Evolutionary conservation across 169 alveolate genomes (phyloP), one percentile per base, ranked within the genome.

Genomic region (Theileria annulata): DNA sequence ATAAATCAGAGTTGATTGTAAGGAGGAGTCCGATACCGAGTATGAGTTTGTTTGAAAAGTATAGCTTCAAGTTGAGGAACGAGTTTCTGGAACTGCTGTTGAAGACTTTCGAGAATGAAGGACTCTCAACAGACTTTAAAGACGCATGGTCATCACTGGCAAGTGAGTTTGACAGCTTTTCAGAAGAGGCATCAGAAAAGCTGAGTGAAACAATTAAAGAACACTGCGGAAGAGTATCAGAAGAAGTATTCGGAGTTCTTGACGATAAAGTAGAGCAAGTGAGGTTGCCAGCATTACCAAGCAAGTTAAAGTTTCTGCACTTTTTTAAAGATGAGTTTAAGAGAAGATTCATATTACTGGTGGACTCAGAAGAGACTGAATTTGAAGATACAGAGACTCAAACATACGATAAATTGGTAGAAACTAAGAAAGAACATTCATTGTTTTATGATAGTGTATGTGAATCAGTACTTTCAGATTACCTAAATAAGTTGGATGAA

Each of bases 231-330:
- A 33, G 73, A n/a, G 67, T 54, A 2, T 37, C 75, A 28, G 56
- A 67, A 19, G 30, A 21, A 10, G 72, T 79, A 23, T 35, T 59
- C 19, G 58, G 62, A 51, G 33, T 21, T 21, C 63, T 79, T 31
- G 60, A 67, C 28, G 70, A 56, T 12, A 42, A 47, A 30, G 25
- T 69, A n/a, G 79, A 47, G 28, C 60, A 49, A n/a, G 56, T 79
- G 23, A 69, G 72, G 17, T 31, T 79, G 75, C 87, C 87, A 5
- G 79, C 72, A 28, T 15, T 79, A 25, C 87, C 87, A 21, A 42
- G 58, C 23, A 64, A 62, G 9, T 62, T 79, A 17, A 66, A 71
- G 27, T 62, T 54, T 15, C 17, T 79, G 19, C 75, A 70, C 42
- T 27, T 35, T 8, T 19, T 59, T 37, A 51, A 47, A 23, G 60